A percentile compares a stretch with the other conserved stretches of the same genome.
Conservation (phyloP, 1,139 yeast genomes). For the Magnusiomyces tetraspermus region DNA sequence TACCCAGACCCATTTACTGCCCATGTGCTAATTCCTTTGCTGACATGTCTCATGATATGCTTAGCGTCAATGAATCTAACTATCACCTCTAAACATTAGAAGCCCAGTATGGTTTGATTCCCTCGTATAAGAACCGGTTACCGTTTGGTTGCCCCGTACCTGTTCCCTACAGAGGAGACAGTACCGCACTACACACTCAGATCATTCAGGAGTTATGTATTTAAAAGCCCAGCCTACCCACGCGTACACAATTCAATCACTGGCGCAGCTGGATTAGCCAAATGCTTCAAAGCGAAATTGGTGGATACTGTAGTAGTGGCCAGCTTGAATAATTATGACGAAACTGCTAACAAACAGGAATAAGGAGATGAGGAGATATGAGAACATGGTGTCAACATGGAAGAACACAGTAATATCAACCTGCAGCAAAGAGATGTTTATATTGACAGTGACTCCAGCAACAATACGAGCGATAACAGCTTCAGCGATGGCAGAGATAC, state of each 20-base stretch:
- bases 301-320: neutral
- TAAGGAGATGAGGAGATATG: no score
- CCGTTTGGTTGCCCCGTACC: neutral
- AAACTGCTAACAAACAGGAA: no score
- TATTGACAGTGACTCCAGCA: no score
- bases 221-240: neutral
- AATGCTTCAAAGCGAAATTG: neutral
- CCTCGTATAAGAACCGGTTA: neutral
- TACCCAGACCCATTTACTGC: neutral
- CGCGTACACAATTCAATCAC: neutral
- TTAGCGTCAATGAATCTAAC: neutral
- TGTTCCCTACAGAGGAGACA: neutral
- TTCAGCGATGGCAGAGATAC: no score
- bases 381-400: no score
- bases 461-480: no score
- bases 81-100: neutral
- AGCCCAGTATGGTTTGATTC: neutral
- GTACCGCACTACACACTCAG: neutral
- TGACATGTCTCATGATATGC: neutral
- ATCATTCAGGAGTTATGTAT: neutral
- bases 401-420: no score
- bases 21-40: neutral
- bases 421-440: no score
- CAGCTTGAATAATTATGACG: neutral
- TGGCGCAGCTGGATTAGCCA: neutral